Base-by-base conservation (phyloP, 106 monocot species). In the Posidonia australis region DNA sequence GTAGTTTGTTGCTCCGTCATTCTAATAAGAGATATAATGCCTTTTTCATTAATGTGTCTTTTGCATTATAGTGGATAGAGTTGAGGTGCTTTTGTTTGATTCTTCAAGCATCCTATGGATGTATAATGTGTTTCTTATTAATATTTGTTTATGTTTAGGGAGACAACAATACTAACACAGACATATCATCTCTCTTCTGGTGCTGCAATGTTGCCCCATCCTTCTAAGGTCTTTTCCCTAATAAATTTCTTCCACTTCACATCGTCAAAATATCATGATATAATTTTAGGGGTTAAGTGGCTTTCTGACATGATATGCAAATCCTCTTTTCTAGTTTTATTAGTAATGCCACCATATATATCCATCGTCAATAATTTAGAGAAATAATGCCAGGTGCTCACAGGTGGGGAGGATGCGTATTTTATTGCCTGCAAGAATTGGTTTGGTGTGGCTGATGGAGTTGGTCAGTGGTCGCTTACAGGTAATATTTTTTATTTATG, bases 361-460 rank as follows among this genome's bases (percentile, higher is more conserved):
- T 68, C 44, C 57, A 55, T 54, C 61, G 46, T 55, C 17, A 78
- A 49, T 81, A 62, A 79, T 75, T 11, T 63, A 30, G 52, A 67
- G 46, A 74, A 77, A 83, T 78, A 70, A 80, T 90, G 73, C 48
- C 83, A 94, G 94, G 94, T 75, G 54, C 69, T 74, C 69, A 90
- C 94, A 65, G 94, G 94, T 69, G 94, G 94, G 25, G 94, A 96
- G 72, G 94, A 96, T 87, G 94, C 94, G 10, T 96, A 90, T 69
- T 96, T 96, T 75, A 58, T 84, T 55, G 80, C 85, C 49, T 60
- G 70, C 56, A 72, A 87, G 45, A 78, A 77, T 54, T 96, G 94
- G 94, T 84, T 90, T 62, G 94, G 94, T 53, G 94, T 96, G 63
- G 94, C 94, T 13, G 94, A 96, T 73, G 94, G 94, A 68, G 94